Percentiles rank a stretch among this genome's conserved stretches.
These are phyloP conservation scores for Trametes coccinea DNA, from an alignment of 768 basidiomycete species.

Conservation along the genomic window DNA sequence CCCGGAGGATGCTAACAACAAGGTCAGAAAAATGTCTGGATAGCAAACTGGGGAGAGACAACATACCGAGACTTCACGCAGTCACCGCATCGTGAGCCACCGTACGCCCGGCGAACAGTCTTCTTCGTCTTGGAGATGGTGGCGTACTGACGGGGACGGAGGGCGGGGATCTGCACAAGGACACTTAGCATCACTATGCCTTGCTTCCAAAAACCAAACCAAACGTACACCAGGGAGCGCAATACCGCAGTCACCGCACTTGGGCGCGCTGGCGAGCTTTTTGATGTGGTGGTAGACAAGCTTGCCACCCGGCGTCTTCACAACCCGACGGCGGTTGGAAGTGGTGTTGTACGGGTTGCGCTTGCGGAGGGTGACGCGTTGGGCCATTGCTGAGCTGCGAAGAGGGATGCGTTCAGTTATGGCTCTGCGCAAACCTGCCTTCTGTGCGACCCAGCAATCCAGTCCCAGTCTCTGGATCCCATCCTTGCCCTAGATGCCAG, in stretches of 20 bases:
- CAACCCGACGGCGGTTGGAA: conserved; percentile 90
- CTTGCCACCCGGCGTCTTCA: conserved; percentile 98
- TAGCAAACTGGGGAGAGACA: background rate
- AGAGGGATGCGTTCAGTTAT: conserved; percentile 22
- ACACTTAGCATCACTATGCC: background rate
- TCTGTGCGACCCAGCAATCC: conserved; percentile 4
- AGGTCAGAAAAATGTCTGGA: background rate
- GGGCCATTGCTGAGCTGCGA: conserved; percentile 68
- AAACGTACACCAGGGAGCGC: conserved; percentile 88
- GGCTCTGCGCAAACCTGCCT: background rate
- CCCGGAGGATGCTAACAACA: conserved; percentile 80
- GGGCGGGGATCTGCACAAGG: conserved; percentile 74
- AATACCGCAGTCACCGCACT: conserved; percentile 98
- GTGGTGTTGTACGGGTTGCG: conserved; percentile 98
- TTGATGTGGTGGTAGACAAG: conserved; percentile 98
- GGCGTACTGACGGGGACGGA: conserved; percentile 94
- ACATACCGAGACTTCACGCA: conserved; percentile 94
- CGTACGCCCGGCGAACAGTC: conserved; percentile 94
- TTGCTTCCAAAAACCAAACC: background rate
- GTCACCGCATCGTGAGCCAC: conserved; percentile 93
- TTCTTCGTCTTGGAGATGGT: conserved; percentile 97
- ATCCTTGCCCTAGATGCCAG: background rate
- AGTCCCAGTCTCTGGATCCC: background rate
- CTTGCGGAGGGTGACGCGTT: conserved; percentile 99
- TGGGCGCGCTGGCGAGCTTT: conserved; percentile 88